Evolutionary conservation across 2,329 filamentous ascomycete genomes (phyloP), one percentile per base, ranked within the genome.

Genomic region (Calonectria montana): DNA sequence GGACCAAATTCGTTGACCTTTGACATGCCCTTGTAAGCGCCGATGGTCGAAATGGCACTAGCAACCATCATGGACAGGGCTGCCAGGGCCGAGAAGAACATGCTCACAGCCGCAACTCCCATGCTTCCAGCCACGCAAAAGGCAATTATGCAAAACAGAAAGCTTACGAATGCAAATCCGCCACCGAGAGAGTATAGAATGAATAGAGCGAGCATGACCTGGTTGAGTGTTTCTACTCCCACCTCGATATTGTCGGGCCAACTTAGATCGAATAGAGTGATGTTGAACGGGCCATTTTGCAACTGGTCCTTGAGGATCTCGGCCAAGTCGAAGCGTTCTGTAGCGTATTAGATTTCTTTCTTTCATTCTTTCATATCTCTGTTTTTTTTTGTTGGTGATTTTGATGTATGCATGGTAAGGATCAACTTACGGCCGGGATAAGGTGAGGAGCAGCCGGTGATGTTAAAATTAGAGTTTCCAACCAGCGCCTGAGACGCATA

Each of bases 211-310:
- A 65, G 62, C 21, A 65, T 37, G 2, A 65, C 62, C 43, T 65
- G 62, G 62, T 65, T 65, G 43, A 65, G 62, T 10, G 31, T 65
- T 50, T 65, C 62, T 29, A 65, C 23, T 15, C 45, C 62, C 45
- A 25, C 45, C 16, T 50, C 29, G 45, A 65, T 50, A n/a, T 65
- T 48, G 27, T 50, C 45, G 31, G 62, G 62, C 62, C 43, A 65
- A 23, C 50, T 47, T 39, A 65, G 15, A 25, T 65, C 62, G 45
- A 65, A 35, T 29, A 50, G 45, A 10, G 62, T 65, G 21, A 65
- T 5, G 45, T 65, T 65, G 43, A 50, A 65, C 3, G 45, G 31
- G 9, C 62, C 62, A 39, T 6, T 21, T 27, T 65, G 4, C 27
- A 50, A 23, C 41, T 65, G 41, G n/a, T 47, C 12, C 43, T 53